phyloP scores from a whole-genome alignment of 2,329 filamentous ascomycete genomes.

The Hypoxylon sp. region DNA sequence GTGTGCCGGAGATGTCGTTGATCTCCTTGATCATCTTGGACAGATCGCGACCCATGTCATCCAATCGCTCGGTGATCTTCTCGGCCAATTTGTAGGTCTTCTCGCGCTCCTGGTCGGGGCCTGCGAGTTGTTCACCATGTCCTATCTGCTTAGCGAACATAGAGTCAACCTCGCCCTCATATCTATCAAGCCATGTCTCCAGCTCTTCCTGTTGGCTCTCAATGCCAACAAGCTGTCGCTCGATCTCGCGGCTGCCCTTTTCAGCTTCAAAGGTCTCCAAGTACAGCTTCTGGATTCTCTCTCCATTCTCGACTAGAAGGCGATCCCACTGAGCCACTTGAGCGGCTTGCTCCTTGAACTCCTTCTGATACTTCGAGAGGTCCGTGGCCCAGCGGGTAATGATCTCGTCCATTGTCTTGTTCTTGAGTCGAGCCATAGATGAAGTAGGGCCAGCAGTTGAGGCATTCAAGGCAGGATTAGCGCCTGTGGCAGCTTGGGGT shows the following conservation, averaged over 20 bases:
- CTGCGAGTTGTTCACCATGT: constrained; percentile 80
- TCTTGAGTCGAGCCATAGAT: constrained; percentile 90
- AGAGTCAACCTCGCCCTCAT: constrained; percentile 91
- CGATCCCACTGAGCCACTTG: constrained; percentile 93
- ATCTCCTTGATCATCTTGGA: constrained; percentile 98
- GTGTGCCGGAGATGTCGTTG: constrained; percentile 87
- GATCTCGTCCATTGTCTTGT: constrained; percentile 99
- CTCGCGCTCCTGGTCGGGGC: constrained; percentile 95
- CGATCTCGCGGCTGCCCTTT: constrained; percentile 91
- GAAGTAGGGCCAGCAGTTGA: constrained; percentile 86
- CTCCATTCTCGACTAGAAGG: constrained; percentile 90
- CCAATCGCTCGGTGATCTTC: constrained; percentile 88
- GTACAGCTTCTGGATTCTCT: constrained; percentile 95
- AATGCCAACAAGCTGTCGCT: constrained; percentile 88
- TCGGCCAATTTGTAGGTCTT: constrained; percentile 96
- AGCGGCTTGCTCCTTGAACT: constrained; percentile 90
- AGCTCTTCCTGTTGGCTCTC: constrained; percentile 95
- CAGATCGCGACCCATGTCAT: constrained; percentile 93
- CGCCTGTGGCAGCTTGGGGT: constrained; percentile 42
- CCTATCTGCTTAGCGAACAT: constrained; percentile 85
- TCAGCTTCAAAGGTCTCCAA: constrained; percentile 93
- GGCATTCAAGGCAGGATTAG: constrained; percentile 66
- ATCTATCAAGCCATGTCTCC: constrained; percentile 86
- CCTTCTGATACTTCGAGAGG: constrained; percentile 94
- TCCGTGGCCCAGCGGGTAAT: constrained; percentile 97